Conservation (phyloP, 2,329 filamentous ascomycete genomes). For the Corinectria fuckeliana region DNA sequence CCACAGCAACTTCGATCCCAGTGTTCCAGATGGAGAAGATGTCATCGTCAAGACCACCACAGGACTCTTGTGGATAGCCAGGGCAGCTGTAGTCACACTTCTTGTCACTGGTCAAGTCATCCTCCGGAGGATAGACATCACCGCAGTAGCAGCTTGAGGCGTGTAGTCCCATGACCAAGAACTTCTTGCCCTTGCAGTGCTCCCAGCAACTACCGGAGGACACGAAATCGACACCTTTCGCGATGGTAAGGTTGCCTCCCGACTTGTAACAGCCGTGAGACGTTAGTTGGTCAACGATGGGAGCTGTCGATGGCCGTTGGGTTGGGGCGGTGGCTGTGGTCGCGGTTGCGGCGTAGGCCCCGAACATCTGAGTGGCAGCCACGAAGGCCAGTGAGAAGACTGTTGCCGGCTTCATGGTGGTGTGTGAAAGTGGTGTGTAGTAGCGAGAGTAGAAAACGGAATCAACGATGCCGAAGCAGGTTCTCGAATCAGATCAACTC, state of each 20-base stretch:
- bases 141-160: slow-evolving; percentile 77
- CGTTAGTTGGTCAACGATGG: slow-evolving; percentile 46
- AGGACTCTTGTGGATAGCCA: slow-evolving; percentile 67
- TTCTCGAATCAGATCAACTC: slow-evolving; percentile 37
- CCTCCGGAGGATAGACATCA: slow-evolving; percentile 66
- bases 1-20: slow-evolving; percentile 51
- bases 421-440: background rate
- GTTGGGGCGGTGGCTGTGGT: background rate
- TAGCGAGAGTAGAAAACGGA: slow-evolving; percentile 26
- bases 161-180: slow-evolving; percentile 67
- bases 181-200: slow-evolving; percentile 51
- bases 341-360: slow-evolving; percentile 27
- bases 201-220: slow-evolving; percentile 51
- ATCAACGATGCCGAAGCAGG: slow-evolving; percentile 2
- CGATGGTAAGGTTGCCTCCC: slow-evolving; percentile 46
- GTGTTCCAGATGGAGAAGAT: slow-evolving; percentile 59
- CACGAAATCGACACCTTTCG: slow-evolving; percentile 30
- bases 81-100: slow-evolving; percentile 72
- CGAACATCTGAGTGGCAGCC: slow-evolving; percentile 37
- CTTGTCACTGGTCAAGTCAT: slow-evolving; percentile 59
- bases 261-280: slow-evolving; percentile 61
- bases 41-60: slow-evolving; percentile 50
- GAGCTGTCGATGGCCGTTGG: slow-evolving; percentile 47
- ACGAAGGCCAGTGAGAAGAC: slow-evolving; percentile 39
- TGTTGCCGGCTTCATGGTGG: slow-evolving; percentile 43